Conservation (phyloP, 495 filamentous ascomycete genomes). For the Penicillium diatomitis region DNA sequence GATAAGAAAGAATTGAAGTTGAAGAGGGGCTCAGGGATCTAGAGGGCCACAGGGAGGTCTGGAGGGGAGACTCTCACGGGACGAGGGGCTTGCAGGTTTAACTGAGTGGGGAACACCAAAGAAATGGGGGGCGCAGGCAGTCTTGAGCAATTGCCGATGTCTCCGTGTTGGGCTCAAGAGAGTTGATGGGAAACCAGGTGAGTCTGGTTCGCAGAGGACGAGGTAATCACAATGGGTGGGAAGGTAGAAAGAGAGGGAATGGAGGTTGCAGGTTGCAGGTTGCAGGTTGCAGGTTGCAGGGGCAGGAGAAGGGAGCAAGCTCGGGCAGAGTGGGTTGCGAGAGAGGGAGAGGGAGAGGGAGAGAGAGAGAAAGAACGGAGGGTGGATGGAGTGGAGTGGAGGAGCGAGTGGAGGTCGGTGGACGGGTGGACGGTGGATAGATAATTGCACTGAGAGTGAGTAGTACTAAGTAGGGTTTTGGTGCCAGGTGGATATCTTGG, state of each 20-base stretch:
- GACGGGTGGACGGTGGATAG: neutral
- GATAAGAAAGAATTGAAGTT: too few relatives aligned
- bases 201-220: too few relatives aligned
- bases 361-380: neutral
- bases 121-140: neutral
- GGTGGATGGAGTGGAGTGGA: neutral
- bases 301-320: too few relatives aligned
- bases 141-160: neutral
- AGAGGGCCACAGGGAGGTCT: neutral
- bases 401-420: neutral
- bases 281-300: too few relatives aligned
- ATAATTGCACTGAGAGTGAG: neutral
- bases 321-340: too few relatives aligned
- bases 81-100: neutral
- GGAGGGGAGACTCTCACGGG: neutral
- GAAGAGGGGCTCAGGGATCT: constrained; percentile 5
- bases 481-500: too few relatives aligned
- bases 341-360: neutral
- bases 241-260: too few relatives aligned
- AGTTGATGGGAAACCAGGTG: too few relatives aligned
- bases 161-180: too few relatives aligned
- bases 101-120: neutral
- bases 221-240: too few relatives aligned
- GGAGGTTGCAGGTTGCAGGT: too few relatives aligned
- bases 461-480: neutral